These are phyloP conservation scores for Trypethelium eluteriae DNA, from an alignment of 495 filamentous ascomycete species.

Conservation along the genomic window DNA sequence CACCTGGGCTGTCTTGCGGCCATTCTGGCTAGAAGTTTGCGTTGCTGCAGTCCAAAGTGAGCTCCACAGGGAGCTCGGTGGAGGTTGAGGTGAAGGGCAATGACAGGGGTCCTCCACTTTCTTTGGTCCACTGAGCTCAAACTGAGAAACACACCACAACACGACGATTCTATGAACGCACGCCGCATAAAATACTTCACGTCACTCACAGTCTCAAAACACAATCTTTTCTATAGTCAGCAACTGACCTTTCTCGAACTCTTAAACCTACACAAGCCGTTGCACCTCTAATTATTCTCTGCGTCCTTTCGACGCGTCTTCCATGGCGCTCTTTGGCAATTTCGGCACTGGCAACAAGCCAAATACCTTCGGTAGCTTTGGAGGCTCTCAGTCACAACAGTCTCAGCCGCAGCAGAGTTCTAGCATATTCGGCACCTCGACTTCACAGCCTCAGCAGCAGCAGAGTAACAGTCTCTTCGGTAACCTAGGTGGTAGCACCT, in stretches of 20 bases:
- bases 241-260: no score
- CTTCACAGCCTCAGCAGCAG: slow-evolving; percentile 23
- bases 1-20: slow-evolving; percentile 38
- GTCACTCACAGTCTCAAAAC: no score
- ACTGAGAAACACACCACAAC: slow-evolving; percentile 25
- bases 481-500: slow-evolving; percentile 2
- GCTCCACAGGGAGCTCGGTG: not conserved
- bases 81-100: slow-evolving; percentile 6
- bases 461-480: not conserved
- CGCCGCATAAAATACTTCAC: no score
- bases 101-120: slow-evolving; percentile 7
- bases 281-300: no score
- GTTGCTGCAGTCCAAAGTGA: no score
- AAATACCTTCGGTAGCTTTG: slow-evolving; percentile 34
- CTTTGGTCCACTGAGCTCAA: slow-evolving; percentile 14
- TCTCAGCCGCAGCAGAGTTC: slow-evolving; percentile 24
- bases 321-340: slow-evolving; percentile 42
- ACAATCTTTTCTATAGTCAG: no score
- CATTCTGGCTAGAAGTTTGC: slow-evolving; percentile 27
- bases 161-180: slow-evolving; percentile 26
- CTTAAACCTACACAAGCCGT: no score
- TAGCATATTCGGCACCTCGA: slow-evolving; percentile 20
- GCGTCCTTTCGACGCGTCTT: slow-evolving; percentile 20
- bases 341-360: slow-evolving; percentile 31
- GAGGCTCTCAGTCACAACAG: slow-evolving; percentile 22